Base-by-base conservation (phyloP, 1,139 yeast genomes). In the Debaryomyces psychrophilus region DNA sequence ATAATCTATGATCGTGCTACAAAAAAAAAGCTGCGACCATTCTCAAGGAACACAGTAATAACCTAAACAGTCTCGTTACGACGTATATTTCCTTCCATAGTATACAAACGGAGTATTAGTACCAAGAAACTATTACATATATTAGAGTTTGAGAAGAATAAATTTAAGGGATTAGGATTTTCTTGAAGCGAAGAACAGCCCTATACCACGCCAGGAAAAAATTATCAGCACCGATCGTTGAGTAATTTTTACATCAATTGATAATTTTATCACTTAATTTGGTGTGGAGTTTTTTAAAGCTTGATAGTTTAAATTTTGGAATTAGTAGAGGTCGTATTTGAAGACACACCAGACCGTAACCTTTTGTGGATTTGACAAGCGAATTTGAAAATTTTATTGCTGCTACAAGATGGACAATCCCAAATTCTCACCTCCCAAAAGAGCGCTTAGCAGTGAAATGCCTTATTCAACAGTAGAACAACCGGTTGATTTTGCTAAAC, bases 21-120 rank as follows among this genome's bases (percentile, higher is more conserved):
- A 29, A 29, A 36, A 42, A 42, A 42, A 42, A 42, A 33, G 44
- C 44, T 42, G 44, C 44, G 44, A 42, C 43, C 44, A 42, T 42
- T 8, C 27, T 38, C 44, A 27, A 42, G 44, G 44, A 36, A 42
- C 41, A 36, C 31, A 29, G 34, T 14, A 35, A 25, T 14, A 23
- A 15, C 38, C 38, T n/a, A 12, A 35, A 23, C 26, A 20, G 26
- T 8, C 23, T 33, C 29, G 37, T 34, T 22, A 14, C 9, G 8
- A 35, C 11, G n/a, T 8, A 15, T 35, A 35, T n/a, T 35, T 8
- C 12, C 9, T 22, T 15, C 36, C 5, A 33, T 8, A n/a, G 36
- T 18, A 11, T 7, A 33, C 23, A 7, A 20, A 15, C 17, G 11
- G 36, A n/a, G 22, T 23, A 35, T 22, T 22, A n/a, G 28, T 20